Conservation (phyloP, 495 filamentous ascomycete genomes). For the Lophiotrema nucula region DNA sequence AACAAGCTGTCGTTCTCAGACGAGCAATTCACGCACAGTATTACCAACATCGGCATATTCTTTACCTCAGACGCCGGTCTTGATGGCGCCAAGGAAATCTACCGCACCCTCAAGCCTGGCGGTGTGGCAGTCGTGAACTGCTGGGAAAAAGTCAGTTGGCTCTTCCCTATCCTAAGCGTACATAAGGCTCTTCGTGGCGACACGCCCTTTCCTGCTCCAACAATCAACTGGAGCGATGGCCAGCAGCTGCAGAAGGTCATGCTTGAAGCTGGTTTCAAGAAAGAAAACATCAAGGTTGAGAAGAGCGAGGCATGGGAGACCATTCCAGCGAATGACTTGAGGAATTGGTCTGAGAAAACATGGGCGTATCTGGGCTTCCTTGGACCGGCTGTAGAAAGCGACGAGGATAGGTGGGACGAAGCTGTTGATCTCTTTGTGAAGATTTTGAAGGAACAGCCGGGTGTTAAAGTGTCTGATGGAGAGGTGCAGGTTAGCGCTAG, state of each 20-base stretch:
- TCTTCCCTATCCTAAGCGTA: constrained; percentile 21
- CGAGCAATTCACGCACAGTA: constrained; percentile 43
- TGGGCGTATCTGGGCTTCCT: constrained; percentile 34
- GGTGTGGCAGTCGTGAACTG: constrained; percentile 31
- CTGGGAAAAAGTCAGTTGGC: constrained; percentile 31
- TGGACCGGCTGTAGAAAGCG: constrained; percentile 26
- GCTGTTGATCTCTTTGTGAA: constrained; percentile 29
- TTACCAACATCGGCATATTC: constrained; percentile 37
- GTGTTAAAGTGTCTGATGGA: constrained; percentile 15
- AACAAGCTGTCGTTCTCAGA: constrained; percentile 24
- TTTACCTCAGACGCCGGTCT: constrained; percentile 33
- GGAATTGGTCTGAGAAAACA: constrained; percentile 23
- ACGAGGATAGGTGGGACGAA: constrained; percentile 42
- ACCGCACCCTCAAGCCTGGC: constrained; percentile 36
- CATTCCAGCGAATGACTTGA: constrained; percentile 17
- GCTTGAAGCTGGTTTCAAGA: constrained; percentile 14
- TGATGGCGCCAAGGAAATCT: constrained; percentile 32
- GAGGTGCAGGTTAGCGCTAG: constrained; percentile 13
- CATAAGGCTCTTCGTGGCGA: constrained; percentile 24
- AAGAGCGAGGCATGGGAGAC: constrained; percentile 22
- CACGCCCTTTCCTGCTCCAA: constrained; percentile 11
- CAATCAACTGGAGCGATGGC: constrained; percentile 22
- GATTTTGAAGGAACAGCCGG: constrained; percentile 14
- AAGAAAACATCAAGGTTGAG: constrained; percentile 14
- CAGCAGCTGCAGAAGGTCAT: constrained; percentile 18